A percentile compares a stretch with the other conserved stretches of the same genome.
Conservation (phyloP, 805 yeast genomes). For the Hemisphaericaspora nanyangensis region DNA sequence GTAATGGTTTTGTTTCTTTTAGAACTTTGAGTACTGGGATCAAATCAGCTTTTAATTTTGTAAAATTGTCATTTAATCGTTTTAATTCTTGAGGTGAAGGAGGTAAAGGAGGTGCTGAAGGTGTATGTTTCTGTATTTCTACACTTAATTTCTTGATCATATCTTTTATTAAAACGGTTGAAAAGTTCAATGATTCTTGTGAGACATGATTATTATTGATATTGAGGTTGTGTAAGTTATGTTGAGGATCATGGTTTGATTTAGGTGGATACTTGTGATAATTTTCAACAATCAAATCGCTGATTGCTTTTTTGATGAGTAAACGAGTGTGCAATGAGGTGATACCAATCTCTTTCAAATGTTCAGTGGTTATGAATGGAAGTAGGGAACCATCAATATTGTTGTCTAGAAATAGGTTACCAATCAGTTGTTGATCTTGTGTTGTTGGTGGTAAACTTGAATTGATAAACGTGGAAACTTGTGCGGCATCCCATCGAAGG, state of each 20-base stretch:
- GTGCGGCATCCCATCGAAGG: conserved; percentile 44
- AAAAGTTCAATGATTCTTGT: conserved; percentile 34
- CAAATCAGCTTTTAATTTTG: conserved; percentile 58
- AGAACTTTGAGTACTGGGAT: conserved; percentile 58
- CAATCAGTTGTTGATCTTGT: conserved; percentile 9
- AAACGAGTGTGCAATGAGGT: conserved; percentile 52
- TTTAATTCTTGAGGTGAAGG: conserved; percentile 26
- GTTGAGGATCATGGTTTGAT: conserved; percentile 24
- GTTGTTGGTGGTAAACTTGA: conserved; percentile 20
- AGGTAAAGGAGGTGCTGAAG: conserved; percentile 10
- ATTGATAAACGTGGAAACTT: conserved; percentile 34
- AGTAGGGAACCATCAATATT: conserved; percentile 72
- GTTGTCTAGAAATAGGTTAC: conserved; percentile 44
- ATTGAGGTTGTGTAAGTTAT: conserved; percentile 26
- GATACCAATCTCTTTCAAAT: conserved; percentile 72
- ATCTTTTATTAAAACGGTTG: conserved; percentile 33
- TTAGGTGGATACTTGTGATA: conserved; percentile 22
- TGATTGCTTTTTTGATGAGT: conserved; percentile 54
- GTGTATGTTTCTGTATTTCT: conserved; percentile 15
- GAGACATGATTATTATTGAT: conserved; percentile 34
- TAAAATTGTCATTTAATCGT: conserved; percentile 50
- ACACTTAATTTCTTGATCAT: conserved; percentile 24
- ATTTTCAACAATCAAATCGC: conserved; percentile 44
- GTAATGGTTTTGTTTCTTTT: conserved; percentile 66
- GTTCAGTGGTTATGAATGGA: conserved; percentile 63